phyloP scores from a whole-genome alignment of 805 yeast species.

The Teunomyces cretensis region DNA sequence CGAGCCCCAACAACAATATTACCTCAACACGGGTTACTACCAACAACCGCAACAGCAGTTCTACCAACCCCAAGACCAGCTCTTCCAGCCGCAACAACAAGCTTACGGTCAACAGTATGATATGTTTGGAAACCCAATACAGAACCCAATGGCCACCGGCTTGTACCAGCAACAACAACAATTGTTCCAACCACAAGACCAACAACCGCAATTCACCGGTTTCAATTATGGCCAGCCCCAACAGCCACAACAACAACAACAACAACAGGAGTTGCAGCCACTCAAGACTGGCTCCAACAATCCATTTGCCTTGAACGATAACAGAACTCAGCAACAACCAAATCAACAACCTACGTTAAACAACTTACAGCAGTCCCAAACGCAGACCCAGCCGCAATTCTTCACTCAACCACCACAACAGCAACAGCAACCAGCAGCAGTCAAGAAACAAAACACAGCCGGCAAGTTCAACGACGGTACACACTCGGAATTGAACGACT shows the following conservation, averaged over 20 bases:
- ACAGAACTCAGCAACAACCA: conserved; percentile 7
- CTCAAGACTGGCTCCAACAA: conserved; percentile 72
- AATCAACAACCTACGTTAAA: conserved; percentile 2
- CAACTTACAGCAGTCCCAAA: background rate
- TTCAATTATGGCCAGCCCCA: conserved; percentile 17
- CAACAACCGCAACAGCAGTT: conserved; percentile 25
- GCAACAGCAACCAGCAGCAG: too few relatives aligned
- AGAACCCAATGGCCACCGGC: conserved; percentile 55
- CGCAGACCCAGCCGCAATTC: conserved; percentile 16
- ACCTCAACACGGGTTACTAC: conserved; percentile 26
- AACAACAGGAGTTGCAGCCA: conserved; percentile 47
- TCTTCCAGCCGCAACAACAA: conserved; percentile 13
- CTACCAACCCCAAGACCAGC: conserved; percentile 13
- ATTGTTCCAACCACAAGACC: conserved; percentile 37
- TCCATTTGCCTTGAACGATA: conserved; percentile 60
- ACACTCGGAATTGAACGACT: conserved; percentile 66
- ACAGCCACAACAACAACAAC: conserved; percentile 36
- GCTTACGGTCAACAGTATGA: conserved; percentile 45
- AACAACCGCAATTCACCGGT: conserved; percentile 23
- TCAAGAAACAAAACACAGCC: conserved; percentile 26
- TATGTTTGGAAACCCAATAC: conserved; percentile 68
- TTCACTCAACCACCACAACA: conserved; percentile 11
- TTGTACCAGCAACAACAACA: conserved; percentile 42
- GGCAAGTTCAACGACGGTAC: conserved; percentile 44
- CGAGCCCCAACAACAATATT: conserved; percentile 32